phyloP scores from a whole-genome alignment of 768 basidiomycete genomes.

The Mycena latifolia region DNA sequence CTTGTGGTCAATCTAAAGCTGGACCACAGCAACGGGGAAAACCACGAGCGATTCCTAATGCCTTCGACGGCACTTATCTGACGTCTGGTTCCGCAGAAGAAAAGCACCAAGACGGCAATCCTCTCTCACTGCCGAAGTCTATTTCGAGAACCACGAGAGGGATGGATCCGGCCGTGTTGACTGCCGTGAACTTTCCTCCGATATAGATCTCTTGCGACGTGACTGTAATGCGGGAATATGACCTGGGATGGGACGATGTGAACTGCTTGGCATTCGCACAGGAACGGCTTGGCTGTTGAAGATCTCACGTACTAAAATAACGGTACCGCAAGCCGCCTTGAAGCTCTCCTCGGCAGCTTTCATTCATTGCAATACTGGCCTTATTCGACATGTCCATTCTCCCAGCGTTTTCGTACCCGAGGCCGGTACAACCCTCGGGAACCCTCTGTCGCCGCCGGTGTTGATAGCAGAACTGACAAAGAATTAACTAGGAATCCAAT shows the following conservation, averaged over 20 bases:
- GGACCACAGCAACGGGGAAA: background rate
- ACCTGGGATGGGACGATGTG: background rate
- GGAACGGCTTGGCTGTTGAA: background rate
- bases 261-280: slow-evolving; percentile 6
- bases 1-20: background rate
- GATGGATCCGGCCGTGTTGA: no score
- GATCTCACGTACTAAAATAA: background rate
- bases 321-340: background rate
- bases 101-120: background rate
- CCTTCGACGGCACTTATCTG: slow-evolving; percentile 5
- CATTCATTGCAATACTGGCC: background rate
- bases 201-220: background rate
- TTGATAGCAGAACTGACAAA: background rate
- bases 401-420: background rate
- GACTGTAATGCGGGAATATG: no score
- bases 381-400: background rate
- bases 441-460: background rate
- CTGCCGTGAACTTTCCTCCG: background rate
- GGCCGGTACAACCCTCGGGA: background rate
- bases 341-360: background rate
- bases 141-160: background rate
- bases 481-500: no score
- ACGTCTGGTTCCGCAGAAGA: background rate
- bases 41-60: background rate
- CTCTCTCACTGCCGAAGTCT: background rate